A percentile compares a stretch with the other conserved stretches of the same genome.
These are phyloP conservation scores for Candida sojae DNA, from an alignment of 1,139 yeast genomes.

Conservation along the genomic window DNA sequence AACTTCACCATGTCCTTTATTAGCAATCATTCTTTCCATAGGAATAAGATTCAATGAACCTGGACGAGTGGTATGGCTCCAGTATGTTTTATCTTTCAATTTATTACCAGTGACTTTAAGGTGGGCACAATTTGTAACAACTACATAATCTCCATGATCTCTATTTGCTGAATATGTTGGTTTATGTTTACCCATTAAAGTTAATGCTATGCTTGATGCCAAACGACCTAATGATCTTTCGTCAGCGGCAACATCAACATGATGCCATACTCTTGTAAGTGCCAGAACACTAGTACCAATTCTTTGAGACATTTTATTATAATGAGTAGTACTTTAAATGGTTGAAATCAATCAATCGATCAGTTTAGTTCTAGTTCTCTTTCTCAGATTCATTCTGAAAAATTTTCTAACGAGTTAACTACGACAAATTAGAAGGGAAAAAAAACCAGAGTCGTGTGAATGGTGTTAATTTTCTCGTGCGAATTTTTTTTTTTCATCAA, in stretches of 20 bases:
- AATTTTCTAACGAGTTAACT: background rate
- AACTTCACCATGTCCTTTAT: slow-evolving; percentile 85
- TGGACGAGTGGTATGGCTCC: slow-evolving; percentile 89
- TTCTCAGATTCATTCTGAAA: background rate
- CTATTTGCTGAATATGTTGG: slow-evolving; percentile 74
- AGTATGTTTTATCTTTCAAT: slow-evolving; percentile 78
- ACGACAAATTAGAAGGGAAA: background rate
- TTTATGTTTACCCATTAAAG: slow-evolving; percentile 94
- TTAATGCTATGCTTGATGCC: slow-evolving; percentile 84
- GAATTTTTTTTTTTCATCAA: background rate
- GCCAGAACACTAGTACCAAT: slow-evolving; percentile 69
- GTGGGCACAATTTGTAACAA: slow-evolving; percentile 87
- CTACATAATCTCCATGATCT: slow-evolving; percentile 96
- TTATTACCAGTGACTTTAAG: slow-evolving; percentile 83
- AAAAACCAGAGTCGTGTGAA: background rate
- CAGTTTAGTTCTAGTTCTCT: background rate
- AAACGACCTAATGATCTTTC: slow-evolving; percentile 86
- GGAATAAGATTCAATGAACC: slow-evolving; percentile 85
- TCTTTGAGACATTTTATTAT: slow-evolving; percentile 51
- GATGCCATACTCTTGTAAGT: slow-evolving; percentile 92
- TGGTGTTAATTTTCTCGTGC: background rate
- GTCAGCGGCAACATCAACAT: slow-evolving; percentile 86
- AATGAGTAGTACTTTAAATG: background rate
- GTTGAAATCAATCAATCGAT: background rate
- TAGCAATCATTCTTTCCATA: slow-evolving; percentile 73